Percentiles rank a stretch among this genome's conserved stretches.
These are phyloP conservation scores for Thelonectria rubi DNA, from an alignment of 2,329 filamentous ascomycete species.

Conservation along the genomic window DNA sequence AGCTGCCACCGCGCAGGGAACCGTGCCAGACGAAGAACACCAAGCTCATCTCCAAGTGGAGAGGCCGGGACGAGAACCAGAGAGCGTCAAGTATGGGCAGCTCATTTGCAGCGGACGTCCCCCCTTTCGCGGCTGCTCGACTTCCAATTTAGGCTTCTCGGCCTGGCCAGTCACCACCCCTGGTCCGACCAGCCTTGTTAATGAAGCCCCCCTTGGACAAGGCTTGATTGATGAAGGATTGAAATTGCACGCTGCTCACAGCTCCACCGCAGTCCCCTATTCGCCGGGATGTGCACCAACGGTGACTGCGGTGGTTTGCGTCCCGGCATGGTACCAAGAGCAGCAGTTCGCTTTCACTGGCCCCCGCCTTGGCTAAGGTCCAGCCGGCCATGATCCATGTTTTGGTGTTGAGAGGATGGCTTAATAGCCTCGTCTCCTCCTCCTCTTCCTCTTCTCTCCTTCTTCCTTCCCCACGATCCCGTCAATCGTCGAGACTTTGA, in stretches of 20 bases:
- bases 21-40: slow-evolving; percentile 10
- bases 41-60: slow-evolving; percentile 37
- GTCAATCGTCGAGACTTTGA: slow-evolving; percentile 60
- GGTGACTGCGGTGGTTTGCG: slow-evolving; percentile 39
- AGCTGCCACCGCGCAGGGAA: not conserved
- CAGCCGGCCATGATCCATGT: slow-evolving; percentile 11
- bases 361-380: slow-evolving; percentile 17
- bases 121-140: slow-evolving; percentile 12
- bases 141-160: not conserved
- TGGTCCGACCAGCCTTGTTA: not conserved
- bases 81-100: too few relatives aligned
- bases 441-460: slow-evolving; percentile 29
- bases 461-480: slow-evolving; percentile 52
- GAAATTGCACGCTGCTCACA: slow-evolving; percentile 40
- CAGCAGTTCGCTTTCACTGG: slow-evolving; percentile 15
- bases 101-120: not conserved
- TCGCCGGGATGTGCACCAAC: slow-evolving; percentile 36
- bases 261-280: slow-evolving; percentile 43
- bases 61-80: not conserved
- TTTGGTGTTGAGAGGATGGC: not conserved
- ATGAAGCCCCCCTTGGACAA: not conserved
- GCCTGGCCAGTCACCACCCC: slow-evolving; percentile 1
- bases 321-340: slow-evolving; percentile 23
- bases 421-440: not conserved
- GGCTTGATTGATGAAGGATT: slow-evolving; percentile 24